Evolutionary conservation across 768 basidiomycete species (phyloP), one percentile per base, ranked within the genome.

Genomic region (Amanita inopinata): DNA sequence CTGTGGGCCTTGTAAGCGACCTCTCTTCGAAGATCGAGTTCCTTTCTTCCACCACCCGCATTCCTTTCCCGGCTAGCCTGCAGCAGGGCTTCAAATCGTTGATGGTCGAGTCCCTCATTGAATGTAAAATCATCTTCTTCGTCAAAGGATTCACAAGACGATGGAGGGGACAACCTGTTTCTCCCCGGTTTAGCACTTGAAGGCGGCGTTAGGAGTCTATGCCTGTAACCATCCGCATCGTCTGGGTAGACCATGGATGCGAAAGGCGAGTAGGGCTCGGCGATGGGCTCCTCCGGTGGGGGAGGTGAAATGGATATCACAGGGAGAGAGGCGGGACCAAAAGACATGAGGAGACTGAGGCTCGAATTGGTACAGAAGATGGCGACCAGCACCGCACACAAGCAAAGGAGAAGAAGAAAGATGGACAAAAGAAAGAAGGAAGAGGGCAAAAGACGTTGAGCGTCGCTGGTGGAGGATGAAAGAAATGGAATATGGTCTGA

Each of bases 301-400:
- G 83, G 75, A 24, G 69, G 75, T 15, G 80, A 85, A 54, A 89
- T 75, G 51, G 69, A 72, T 51, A 89, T 87, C 49, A 72, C 65
- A 50, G 84, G 83, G 52, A 84, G 61, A 45, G 42, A 66, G 60
- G 47, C 58, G 57, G 51, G 61, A 56, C 46, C 59, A 46, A 43
- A 46, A 49, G 59, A 59, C 73, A 74, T 76, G 60, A 51, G 42
- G 45, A 49, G 55, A 51, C 43, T 22, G 45, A 46, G 33, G 46
- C 39, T 44, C 42, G 31, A 50, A 47, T 45, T 45, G 38, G 42
- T 44, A 50, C 47, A 51, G 57, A 51, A 51, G 53, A 59, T 53
- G 64, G 71, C 65, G 71, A 65, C 75, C 78, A 62, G 75, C 78
- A 76, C 74, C 67, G 53, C 53, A 50, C 10, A 15, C 39, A 50